A percentile compares a stretch with the other conserved stretches of the same genome.
These are phyloP conservation scores for Plectranthus barbatus DNA, from an alignment of 257 asterid species.

Conservation along the genomic window DNA sequence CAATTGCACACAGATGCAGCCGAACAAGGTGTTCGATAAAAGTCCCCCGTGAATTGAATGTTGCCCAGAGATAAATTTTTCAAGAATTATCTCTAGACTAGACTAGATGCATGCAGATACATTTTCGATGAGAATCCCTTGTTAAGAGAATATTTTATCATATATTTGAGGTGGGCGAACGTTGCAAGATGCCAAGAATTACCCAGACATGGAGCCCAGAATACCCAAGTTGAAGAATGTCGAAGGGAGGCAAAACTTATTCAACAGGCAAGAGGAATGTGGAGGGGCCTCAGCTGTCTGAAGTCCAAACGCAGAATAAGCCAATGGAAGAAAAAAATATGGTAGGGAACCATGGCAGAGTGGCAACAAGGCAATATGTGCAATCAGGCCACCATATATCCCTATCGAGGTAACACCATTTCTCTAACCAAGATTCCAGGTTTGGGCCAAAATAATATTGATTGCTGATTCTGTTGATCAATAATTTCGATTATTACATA, in stretches of 20 bases:
- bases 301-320: conserved; percentile 40
- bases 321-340: conserved; percentile 28
- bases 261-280: conserved; percentile 21
- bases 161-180: neutral
- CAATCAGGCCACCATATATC: conserved; percentile 19
- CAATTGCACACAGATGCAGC: conserved; percentile 10
- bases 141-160: conserved; percentile 33
- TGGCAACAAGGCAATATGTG: neutral
- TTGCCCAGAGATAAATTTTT: conserved; percentile 7
- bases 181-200: conserved; percentile 20
- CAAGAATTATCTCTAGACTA: neutral
- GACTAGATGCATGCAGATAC: neutral
- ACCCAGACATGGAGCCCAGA: conserved; percentile 39
- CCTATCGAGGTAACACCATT: conserved; percentile 11
- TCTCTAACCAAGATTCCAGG: neutral
- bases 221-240: conserved; percentile 12
- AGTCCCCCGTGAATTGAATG: conserved; percentile 41
- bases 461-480: neutral
- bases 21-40: conserved; percentile 32
- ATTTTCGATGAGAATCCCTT: conserved; percentile 23
- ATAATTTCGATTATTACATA: neutral
- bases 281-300: conserved; percentile 19
- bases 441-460: neutral
- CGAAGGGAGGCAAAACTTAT: conserved; percentile 6
- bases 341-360: conserved; percentile 20